Percentiles rank a stretch among this genome's conserved stretches.
Evolutionary conservation across 176 grass and related monocot genomes (phyloP).

Genomic region (Carex littledalei): DNA sequence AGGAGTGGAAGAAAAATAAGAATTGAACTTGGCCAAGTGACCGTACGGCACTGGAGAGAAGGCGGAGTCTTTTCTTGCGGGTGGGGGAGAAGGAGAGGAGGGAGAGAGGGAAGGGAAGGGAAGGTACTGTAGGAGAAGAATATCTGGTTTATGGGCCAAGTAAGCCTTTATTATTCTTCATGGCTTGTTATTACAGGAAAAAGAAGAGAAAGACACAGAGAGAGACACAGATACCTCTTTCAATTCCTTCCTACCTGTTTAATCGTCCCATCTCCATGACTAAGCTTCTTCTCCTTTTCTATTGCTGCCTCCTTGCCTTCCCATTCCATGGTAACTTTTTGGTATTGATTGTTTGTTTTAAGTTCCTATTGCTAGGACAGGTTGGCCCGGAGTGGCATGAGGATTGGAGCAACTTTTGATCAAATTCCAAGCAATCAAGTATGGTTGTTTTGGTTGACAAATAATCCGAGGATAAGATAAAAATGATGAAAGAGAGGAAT

Average conservation of each 20-base stretch:
- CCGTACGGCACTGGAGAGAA: not conserved
- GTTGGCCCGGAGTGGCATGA: not conserved
- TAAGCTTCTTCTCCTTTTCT: slow-evolving; percentile 20
- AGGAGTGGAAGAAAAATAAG: not conserved
- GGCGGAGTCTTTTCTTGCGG: slow-evolving; percentile 4
- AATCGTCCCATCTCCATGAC: not conserved
- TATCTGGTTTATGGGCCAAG: slow-evolving; percentile 22
- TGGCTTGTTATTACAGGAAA: not conserved
- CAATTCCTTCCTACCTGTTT: not conserved
- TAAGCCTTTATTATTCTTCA: slow-evolving; percentile 17
- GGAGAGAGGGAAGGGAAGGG: not conserved
- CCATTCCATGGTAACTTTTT: slow-evolving; percentile 31
- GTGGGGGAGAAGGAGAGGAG: not conserved
- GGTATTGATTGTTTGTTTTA: not conserved
- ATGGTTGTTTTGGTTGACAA: not conserved
- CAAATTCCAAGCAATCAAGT: not conserved
- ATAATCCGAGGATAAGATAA: not conserved
- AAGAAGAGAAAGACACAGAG: slow-evolving; percentile 16
- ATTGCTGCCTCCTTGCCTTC: slow-evolving; percentile 41
- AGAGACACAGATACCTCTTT: not conserved
- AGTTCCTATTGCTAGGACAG: not conserved
- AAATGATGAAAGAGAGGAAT: not conserved
- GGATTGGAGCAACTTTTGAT: not conserved
- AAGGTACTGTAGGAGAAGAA: not conserved
- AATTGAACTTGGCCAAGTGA: not conserved